These are phyloP conservation scores for Tinospora cordifolia DNA, from an alignment of 164 flowering plant genomes.

Conservation along the genomic window DNA sequence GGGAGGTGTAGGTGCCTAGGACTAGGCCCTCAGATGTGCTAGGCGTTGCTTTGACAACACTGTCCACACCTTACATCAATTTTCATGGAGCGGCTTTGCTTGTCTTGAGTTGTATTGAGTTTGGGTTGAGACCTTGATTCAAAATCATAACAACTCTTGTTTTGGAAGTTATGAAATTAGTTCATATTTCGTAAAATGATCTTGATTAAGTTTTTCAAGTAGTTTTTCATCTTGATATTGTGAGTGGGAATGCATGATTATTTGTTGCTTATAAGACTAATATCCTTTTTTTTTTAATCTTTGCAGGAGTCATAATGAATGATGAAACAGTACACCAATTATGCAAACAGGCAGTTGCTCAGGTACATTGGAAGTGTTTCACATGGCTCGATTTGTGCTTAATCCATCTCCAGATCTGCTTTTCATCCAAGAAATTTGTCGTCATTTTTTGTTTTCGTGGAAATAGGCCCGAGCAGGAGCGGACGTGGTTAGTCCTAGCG, in stretches of 20 bases:
- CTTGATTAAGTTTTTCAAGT: neutral
- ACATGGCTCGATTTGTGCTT: neutral
- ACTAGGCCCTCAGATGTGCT: too few relatives aligned
- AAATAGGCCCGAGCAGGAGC: conserved; percentile 94
- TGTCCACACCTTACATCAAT: too few relatives aligned
- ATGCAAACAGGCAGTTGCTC: conserved; percentile 92
- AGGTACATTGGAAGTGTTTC: conserved; percentile 41
- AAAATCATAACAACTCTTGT: too few relatives aligned
- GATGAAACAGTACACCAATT: conserved; percentile 95
- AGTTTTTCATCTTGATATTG: neutral
- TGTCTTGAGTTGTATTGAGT: too few relatives aligned
- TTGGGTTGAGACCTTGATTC: too few relatives aligned
- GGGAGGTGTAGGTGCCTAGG: too few relatives aligned
- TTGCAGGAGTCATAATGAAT: conserved; percentile 90
- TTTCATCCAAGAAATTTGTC: neutral
- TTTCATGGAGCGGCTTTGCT: too few relatives aligned
- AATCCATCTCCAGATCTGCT: neutral
- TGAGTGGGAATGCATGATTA: neutral
- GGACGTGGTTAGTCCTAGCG: conserved; percentile 96
- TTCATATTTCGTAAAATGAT: neutral
- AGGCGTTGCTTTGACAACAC: too few relatives aligned
- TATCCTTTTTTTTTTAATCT: neutral
- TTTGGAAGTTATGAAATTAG: neutral
- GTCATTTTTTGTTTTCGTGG: conserved; percentile 13
- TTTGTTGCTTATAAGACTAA: conserved; percentile 13